These are phyloP conservation scores for Sclerotinia spermophila DNA, from an alignment of 2,329 filamentous ascomycete species.

Conservation along the genomic window DNA sequence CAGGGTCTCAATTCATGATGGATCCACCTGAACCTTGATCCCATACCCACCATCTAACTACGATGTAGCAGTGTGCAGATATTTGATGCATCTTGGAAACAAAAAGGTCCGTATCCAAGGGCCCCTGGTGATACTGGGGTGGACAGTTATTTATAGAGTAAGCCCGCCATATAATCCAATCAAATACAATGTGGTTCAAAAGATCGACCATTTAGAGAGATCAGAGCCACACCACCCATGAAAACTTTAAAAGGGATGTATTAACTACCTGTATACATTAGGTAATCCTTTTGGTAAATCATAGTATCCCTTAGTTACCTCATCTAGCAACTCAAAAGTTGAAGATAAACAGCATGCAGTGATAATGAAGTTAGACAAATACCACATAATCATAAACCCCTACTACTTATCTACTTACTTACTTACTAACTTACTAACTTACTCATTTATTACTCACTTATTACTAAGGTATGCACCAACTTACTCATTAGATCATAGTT, in stretches of 20 bases:
- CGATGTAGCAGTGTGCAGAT: neutral
- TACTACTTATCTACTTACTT: neutral
- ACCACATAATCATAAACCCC: neutral
- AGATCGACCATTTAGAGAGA: slow-evolving; percentile 9
- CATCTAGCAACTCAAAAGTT: neutral
- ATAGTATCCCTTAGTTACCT: neutral
- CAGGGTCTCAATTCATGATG: neutral
- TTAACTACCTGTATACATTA: too few relatives aligned
- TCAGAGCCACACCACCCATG: slow-evolving; percentile 7
- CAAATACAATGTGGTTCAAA: neutral
- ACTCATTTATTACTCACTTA: neutral
- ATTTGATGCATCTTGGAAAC: slow-evolving; percentile 5
- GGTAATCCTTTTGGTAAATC: neutral
- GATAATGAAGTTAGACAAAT: neutral
- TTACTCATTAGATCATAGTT: neutral
- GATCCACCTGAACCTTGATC: neutral
- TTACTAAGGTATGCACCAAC: neutral
- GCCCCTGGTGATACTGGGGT: neutral
- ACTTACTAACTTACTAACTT: neutral
- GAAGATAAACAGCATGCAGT: neutral
- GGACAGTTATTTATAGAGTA: neutral
- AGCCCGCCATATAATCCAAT: neutral
- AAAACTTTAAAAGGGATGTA: neutral
- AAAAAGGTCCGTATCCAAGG: slow-evolving; percentile 2
- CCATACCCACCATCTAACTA: neutral